Conservation (phyloP, 148 eudicot genomes). For the Cornus kousa region DNA sequence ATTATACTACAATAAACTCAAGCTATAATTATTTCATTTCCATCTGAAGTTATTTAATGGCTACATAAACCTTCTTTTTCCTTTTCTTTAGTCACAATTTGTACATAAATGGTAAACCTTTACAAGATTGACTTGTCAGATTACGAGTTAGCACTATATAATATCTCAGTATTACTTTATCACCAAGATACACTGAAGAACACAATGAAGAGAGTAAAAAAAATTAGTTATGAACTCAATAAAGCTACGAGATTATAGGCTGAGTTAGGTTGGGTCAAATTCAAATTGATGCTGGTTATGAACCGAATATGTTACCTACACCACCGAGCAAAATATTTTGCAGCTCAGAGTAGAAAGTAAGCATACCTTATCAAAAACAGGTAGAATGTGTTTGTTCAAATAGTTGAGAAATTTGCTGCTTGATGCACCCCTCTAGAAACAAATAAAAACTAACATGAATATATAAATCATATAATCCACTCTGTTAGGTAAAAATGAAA, state of each 20-base stretch:
- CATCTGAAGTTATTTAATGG: too few relatives aligned
- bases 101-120: not conserved
- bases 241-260: not conserved
- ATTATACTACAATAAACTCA: too few relatives aligned
- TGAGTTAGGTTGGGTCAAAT: not conserved
- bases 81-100: not conserved
- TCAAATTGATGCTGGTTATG: not conserved
- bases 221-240: not conserved
- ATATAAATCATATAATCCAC: not conserved
- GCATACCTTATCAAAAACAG: slow-evolving; percentile 90
- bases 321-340: not conserved
- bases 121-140: too few relatives aligned
- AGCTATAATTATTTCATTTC: too few relatives aligned
- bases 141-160: too few relatives aligned
- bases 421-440: slow-evolving; percentile 86
- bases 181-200: not conserved
- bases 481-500: not conserved
- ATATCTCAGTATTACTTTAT: not conserved
- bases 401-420: slow-evolving; percentile 77
- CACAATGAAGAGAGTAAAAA: not conserved
- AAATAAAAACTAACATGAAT: slow-evolving; percentile 8
- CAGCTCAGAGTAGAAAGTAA: not conserved
- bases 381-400: slow-evolving; percentile 67
- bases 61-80: not conserved
- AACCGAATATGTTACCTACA: not conserved